Evolutionary conservation across 352 stramenopile species (phyloP), one percentile per base, ranked within the genome.

Genomic region (Peronospora destructor): DNA sequence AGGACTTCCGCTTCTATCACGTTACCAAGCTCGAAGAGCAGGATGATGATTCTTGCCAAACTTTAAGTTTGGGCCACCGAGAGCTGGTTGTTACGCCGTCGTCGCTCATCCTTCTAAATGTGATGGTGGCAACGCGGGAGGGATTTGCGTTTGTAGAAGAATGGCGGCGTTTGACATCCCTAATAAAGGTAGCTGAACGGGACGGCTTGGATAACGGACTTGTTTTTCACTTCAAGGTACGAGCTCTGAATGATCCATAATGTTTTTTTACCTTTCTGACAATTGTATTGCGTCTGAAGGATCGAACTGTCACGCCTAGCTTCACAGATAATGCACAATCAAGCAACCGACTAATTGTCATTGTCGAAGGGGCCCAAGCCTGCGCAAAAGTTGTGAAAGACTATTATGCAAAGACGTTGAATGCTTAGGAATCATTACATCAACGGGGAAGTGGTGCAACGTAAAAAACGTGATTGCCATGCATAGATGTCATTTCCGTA

Each of bases 221-320:
- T 19, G 61, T 89, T 32, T 83, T 92, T 46, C 63, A 85, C 47
- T 92, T 90, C 46, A 75, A 79, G 58, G 81, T 92, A 71, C 10
- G 53, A 1, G 2, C 12, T 38, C 10, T 26, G n/a, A 26, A 16
- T 39, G 23, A 8, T 41, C 17, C 10, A 25, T 45, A 12, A 12
- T 45, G 26, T 34, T 48, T 21, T 6, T 37, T 8, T 16, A 19
- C 11, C 28, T 40, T 10, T 12, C 12, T 39, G 30, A 30, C 14
- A 26, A 38, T 43, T 35, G 2, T 9, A 12, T 32, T 32, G 10
- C 10, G 28, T 12, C 13, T 56, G 26, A 51, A 54, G 52, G 41
- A 56, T 19, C 13, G 49, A 49, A 14, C 19, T 8, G 23, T 23
- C 12, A 37, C 35, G 8, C 14, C 34, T 2, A 30, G 56, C 11